These are phyloP conservation scores for Aphelidium insulamus DNA, from an alignment of 371 early-diverging fungal species.

Conservation along the genomic window DNA sequence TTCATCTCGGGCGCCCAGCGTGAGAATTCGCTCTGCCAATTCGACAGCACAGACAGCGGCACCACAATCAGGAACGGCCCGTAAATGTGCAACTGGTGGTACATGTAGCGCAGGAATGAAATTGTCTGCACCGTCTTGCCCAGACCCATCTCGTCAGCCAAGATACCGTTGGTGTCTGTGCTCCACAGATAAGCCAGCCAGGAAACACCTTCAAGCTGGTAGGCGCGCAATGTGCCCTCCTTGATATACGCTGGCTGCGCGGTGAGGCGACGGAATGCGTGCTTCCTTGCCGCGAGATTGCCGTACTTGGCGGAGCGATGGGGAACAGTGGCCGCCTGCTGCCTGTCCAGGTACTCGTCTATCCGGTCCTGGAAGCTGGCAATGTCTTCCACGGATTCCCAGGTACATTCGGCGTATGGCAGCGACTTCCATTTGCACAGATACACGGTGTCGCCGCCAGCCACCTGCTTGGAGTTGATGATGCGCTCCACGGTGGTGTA, in stretches of 20 bases:
- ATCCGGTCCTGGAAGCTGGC: constrained; percentile 44
- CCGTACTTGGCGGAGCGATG: constrained; percentile 30
- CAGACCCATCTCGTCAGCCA: constrained; percentile 88
- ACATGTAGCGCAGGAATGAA: constrained; percentile 82
- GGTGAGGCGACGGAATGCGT: constrained; percentile 44
- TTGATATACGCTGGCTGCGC: constrained; percentile 59
- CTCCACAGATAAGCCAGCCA: constrained; percentile 99
- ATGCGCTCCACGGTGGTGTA: constrained; percentile 75
- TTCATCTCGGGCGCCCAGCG: constrained; percentile 91
- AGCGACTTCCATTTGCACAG: constrained; percentile 78
- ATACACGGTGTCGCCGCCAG: constrained; percentile 35
- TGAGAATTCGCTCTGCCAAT: constrained; percentile 83
- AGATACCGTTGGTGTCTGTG: constrained; percentile 77
- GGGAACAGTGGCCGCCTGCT: constrained; percentile 42
- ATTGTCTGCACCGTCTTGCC: constrained; percentile 99
- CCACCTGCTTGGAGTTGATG: constrained; percentile 23
- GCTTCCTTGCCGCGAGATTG: constrained; percentile 21
- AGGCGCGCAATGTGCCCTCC: constrained; percentile 86
- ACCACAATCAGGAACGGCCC: constrained; percentile 93
- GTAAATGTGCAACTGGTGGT: constrained; percentile 51
- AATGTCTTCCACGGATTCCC: constrained; percentile 54
- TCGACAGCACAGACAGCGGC: constrained; percentile 77
- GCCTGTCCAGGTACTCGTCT: constrained; percentile 60
- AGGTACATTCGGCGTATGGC: constrained; percentile 70
- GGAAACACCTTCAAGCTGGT: constrained; percentile 90